These are phyloP conservation scores for Sordariomycetes sp. DNA, from an alignment of 2,329 filamentous ascomycete species.

Conservation along the genomic window DNA sequence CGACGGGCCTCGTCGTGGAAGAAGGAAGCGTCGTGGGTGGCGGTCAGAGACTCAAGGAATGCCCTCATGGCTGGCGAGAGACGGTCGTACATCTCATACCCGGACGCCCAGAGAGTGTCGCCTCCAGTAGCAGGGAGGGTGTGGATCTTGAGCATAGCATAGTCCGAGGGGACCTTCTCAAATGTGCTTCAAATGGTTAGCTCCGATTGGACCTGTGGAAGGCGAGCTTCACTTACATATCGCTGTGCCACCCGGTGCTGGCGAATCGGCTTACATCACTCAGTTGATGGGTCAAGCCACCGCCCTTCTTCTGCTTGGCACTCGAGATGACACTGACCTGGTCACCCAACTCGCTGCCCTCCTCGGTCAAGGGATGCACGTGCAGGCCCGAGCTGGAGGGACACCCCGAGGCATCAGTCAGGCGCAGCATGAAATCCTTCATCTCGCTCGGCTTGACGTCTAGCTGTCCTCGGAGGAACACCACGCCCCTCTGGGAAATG, in stretches of 20 bases:
- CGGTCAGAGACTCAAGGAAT: constrained; percentile 32
- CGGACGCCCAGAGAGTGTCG: constrained; percentile 54
- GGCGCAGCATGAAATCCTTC: constrained; percentile 25
- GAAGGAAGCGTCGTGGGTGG: constrained; percentile 7
- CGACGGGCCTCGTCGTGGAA: constrained; percentile 33
- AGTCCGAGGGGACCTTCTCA: constrained; percentile 50
- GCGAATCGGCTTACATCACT: constrained; percentile 40
- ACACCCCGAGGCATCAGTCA: constrained; percentile 21
- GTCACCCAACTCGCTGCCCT: constrained; percentile 41
- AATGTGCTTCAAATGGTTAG: constrained; percentile 28
- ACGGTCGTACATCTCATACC: constrained; percentile 50
- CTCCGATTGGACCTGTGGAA: constrained; percentile 17
- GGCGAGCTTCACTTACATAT: constrained; percentile 40
- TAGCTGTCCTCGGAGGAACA: constrained; percentile 25
- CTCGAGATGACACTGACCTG: constrained; percentile 48
- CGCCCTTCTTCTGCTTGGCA: constrained; percentile 44
- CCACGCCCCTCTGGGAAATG: constrained; percentile 27
- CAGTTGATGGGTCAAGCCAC: constrained; percentile 39
- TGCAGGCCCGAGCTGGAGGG: constrained; percentile 41
- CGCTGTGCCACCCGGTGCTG: constrained; percentile 42
- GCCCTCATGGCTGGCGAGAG: constrained; percentile 36
- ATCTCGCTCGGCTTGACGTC: constrained; percentile 24
- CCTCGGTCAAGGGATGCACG: constrained; percentile 44
- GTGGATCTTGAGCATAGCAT: constrained; percentile 48
- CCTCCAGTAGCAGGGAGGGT: constrained; percentile 47